phyloP scores from a whole-genome alignment of 805 yeast species.

The Millerozyma miso region DNA sequence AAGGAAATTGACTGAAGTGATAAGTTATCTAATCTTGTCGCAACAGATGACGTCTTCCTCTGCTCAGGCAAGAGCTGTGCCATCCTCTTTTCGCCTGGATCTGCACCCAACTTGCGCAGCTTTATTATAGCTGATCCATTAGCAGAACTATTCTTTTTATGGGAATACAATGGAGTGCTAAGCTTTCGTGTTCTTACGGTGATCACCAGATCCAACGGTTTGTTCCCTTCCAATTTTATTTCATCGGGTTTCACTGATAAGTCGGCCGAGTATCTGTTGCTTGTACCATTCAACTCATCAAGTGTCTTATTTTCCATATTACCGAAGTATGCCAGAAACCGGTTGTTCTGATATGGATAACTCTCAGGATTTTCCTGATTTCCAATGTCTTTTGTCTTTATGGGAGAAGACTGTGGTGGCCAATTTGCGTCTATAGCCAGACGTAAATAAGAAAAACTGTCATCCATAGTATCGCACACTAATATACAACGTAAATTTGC shows the following conservation, averaged over 20 bases:
- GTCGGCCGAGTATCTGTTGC: no score
- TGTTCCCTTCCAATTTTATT: no score
- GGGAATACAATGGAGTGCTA: background rate
- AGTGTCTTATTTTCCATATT: no score
- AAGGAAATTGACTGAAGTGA: conserved; percentile 6
- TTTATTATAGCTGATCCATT: background rate
- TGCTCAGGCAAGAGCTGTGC: conserved; percentile 39
- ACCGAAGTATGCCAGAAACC: no score
- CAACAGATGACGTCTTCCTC: conserved; percentile 16
- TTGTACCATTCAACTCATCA: no score
- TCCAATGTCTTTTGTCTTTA: background rate
- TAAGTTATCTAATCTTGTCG: conserved; percentile 16
- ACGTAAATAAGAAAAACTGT: background rate
- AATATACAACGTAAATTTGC: background rate
- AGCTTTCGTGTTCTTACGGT: background rate
- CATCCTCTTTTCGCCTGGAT: conserved; percentile 19
- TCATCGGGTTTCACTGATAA: no score
- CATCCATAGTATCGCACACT: background rate
- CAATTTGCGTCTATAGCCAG: background rate
- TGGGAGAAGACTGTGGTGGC: background rate
- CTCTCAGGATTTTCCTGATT: background rate
- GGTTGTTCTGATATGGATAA: background rate
- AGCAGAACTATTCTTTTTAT: background rate
- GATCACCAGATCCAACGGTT: background rate
- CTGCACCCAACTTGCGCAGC: background rate